Percentiles rank a stretch among this genome's conserved stretches.
These are phyloP conservation scores for Aspergillus pseudoviridinutans DNA, from an alignment of 2,329 filamentous ascomycete genomes.

Conservation along the genomic window DNA sequence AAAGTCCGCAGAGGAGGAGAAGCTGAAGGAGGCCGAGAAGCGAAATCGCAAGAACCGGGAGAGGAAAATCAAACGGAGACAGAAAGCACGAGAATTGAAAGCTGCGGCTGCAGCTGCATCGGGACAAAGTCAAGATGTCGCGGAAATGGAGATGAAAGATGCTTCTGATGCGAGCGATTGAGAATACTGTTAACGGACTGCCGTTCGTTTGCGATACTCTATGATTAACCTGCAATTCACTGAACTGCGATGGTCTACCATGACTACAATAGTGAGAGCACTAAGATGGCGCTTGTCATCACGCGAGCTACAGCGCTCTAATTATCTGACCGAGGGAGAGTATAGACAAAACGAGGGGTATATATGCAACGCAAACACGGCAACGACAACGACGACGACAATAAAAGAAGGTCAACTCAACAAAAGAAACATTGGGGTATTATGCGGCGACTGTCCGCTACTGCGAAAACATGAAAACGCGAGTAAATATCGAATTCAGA, in stretches of 20 bases:
- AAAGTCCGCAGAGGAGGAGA: slow-evolving; percentile 26
- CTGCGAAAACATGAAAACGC: not conserved
- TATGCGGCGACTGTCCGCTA: slow-evolving; percentile 3
- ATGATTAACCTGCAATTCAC: slow-evolving; percentile 4
- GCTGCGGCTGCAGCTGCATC: slow-evolving; percentile 23
- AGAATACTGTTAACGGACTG: not conserved
- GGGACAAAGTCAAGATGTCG: slow-evolving; percentile 10
- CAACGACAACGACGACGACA: not conserved
- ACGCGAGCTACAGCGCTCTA: not conserved
- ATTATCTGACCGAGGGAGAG: slow-evolving; percentile 9
- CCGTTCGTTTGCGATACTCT: too few species aligned
- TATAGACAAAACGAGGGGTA: slow-evolving; percentile 10
- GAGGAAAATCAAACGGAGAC: slow-evolving; percentile 35
- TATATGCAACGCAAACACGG: slow-evolving; percentile 4
- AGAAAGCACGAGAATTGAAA: slow-evolving; percentile 36
- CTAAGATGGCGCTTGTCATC: not conserved
- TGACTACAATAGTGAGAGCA: not conserved
- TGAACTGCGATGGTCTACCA: not conserved
- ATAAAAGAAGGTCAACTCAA: not conserved
- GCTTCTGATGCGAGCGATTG: slow-evolving; percentile 14
- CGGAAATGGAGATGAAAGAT: slow-evolving; percentile 13
- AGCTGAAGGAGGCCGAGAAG: slow-evolving; percentile 36
- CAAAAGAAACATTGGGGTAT: not conserved
- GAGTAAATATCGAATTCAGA: not conserved
- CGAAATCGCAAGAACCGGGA: slow-evolving; percentile 38